Evolutionary conservation across 2,329 filamentous ascomycete genomes (phyloP).

Genomic region (Hypoxylon rubiginosum): DNA sequence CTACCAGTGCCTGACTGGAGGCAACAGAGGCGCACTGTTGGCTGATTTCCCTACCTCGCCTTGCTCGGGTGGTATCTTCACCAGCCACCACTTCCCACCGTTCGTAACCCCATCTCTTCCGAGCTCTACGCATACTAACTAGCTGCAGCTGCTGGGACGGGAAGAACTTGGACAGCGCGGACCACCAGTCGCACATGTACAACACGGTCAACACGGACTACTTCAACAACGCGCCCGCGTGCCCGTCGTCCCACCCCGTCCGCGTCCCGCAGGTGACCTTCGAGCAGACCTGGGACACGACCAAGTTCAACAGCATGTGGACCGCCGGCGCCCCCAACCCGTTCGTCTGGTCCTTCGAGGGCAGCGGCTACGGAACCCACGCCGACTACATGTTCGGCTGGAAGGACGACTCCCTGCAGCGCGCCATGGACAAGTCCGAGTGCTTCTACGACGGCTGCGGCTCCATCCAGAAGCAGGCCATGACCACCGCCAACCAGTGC

Average conservation of each 20-base stretch:
- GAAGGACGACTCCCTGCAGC: constrained; percentile 52
- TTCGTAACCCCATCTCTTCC: constrained; percentile 1
- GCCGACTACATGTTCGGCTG: constrained; percentile 55
- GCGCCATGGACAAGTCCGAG: constrained; percentile 56
- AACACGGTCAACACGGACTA: constrained; percentile 46
- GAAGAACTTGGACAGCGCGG: constrained; percentile 57
- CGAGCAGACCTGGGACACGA: constrained; percentile 61
- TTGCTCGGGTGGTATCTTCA: constrained; percentile 59
- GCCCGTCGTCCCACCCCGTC: constrained; percentile 54
- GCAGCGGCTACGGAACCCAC: constrained; percentile 50
- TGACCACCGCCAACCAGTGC: constrained; percentile 50
- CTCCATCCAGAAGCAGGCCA: constrained; percentile 52
- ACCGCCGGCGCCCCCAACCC: constrained; percentile 49
- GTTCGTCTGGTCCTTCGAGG: constrained; percentile 50
- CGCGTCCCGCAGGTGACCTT: constrained; percentile 58
- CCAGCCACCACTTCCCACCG: constrained; percentile 12
- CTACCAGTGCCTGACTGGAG: constrained; percentile 59
- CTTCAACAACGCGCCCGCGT: constrained; percentile 40
- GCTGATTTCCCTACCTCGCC: constrained; percentile 55
- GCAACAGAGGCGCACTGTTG: constrained; percentile 43
- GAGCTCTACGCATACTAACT: background rate
- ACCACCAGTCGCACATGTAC: constrained; percentile 49
- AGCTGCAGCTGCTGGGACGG: constrained; percentile 59
- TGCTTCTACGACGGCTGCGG: constrained; percentile 57
- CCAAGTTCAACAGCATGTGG: constrained; percentile 55